These are phyloP conservation scores for Tetrapisispora nanseiensis DNA, from an alignment of 805 yeast genomes.

Conservation along the genomic window DNA sequence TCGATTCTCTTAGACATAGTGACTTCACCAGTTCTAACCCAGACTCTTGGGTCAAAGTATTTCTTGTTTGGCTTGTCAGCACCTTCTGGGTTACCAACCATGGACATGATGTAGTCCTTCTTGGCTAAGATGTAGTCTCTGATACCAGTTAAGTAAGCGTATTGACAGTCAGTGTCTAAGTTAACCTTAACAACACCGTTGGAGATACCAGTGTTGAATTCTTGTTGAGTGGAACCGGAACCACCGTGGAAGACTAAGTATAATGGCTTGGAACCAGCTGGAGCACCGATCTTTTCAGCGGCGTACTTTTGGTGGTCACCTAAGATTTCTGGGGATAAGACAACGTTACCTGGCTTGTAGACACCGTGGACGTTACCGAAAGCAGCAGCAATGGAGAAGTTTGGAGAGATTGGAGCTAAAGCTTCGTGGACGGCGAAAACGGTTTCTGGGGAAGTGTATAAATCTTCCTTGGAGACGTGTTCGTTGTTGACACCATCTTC, in stretches of 20 bases:
- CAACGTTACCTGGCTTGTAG: slow-evolving; percentile 92
- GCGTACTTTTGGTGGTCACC: slow-evolving; percentile 95
- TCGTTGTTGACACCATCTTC: slow-evolving; percentile 99
- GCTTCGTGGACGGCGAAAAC: slow-evolving; percentile 88
- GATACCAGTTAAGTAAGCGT: slow-evolving; percentile 92
- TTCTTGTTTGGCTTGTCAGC: slow-evolving; percentile 99
- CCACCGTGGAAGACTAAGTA: slow-evolving; percentile 99
- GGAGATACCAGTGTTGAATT: slow-evolving; percentile 82
- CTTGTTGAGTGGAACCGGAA: slow-evolving; percentile 90
- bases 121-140: slow-evolving; percentile 93
- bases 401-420: slow-evolving; percentile 81
- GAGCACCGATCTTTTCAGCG: slow-evolving; percentile 48
- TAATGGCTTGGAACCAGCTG: slow-evolving; percentile 53
- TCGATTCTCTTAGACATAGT: slow-evolving; percentile 84
- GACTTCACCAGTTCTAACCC: slow-evolving; percentile 99
- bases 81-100: slow-evolving; percentile 99
- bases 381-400: slow-evolving; percentile 99
- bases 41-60: slow-evolving; percentile 99
- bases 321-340: slow-evolving; percentile 81
- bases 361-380: slow-evolving; percentile 99
- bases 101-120: slow-evolving; percentile 84
- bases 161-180: slow-evolving; percentile 98
- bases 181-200: slow-evolving; percentile 98
- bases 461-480: slow-evolving; percentile 71
- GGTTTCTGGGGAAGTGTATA: slow-evolving; percentile 94